Evolutionary conservation across 2,329 filamentous ascomycete genomes (phyloP), one percentile per base, ranked within the genome.

Genomic region (Fusarium buxicola): DNA sequence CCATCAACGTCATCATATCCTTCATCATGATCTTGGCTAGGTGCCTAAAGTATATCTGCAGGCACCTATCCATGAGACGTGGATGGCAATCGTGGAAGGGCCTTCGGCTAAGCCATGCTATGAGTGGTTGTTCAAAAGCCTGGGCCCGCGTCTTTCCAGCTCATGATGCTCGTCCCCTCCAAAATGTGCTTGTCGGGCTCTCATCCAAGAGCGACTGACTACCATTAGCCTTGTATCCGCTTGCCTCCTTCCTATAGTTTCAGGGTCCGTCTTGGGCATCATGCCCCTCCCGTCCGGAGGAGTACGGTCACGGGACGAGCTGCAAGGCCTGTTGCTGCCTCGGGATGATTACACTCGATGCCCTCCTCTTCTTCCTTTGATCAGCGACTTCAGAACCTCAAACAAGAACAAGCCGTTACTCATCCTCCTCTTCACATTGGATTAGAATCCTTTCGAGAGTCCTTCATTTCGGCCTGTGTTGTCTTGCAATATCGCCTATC

Each of bases 241-340:
- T 39, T 31, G 5, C 27, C 50, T 46, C 61, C 57, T 65, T 65
- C 61, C 60, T 12, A 13, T 8, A 28, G 32, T 15, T 9, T 11
- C 18, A 18, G 10, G 24, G 8, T n/a, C 16, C 16, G 36, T 39
- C 13, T 40, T 2, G 24, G 21, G 10, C 27, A 48, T 43, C 11
- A 10, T 8, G n/a, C 7, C 18, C 4, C 16, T 21, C 36, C 30
- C 12, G 43, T 21, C 36, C 30, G 12, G 43, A 38, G 35, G 54
- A 46, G 44, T 40, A 15, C 51, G 15, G 41, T 39, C 51, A 59
- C 44, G 56, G 13, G 34, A 35, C 31, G 41, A 41, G n/a, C 44
- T 38, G 30, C 25, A 32, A 41, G 48, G 30, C 28, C 28, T 28
- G 8, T 34, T 11, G 13, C 38, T 50, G 24, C 36, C 47, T 50